Conservation (phyloP, 768 basidiomycete genomes). For the Gelatoporia subvermispora region DNA sequence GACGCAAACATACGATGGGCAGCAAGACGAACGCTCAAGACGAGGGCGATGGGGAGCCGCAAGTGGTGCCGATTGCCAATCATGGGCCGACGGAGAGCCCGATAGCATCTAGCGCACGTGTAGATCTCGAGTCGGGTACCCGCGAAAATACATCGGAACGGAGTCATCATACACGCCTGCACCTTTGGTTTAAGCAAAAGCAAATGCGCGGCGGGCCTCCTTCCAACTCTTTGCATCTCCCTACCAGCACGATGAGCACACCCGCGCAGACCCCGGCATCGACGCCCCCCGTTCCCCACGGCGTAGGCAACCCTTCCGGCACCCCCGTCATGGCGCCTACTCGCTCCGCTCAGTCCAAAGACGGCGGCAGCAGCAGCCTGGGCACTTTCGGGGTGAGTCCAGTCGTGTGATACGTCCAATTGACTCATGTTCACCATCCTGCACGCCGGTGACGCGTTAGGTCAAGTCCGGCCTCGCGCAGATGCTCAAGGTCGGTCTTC, state of each 20-base stretch:
- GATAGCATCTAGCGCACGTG: too few species aligned
- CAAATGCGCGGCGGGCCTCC: background rate
- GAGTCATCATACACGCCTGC: too few species aligned
- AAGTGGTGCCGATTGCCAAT: too few species aligned
- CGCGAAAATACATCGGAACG: too few species aligned
- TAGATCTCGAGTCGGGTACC: too few species aligned
- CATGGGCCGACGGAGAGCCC: too few species aligned
- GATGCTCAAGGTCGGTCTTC: constrained; percentile 77
- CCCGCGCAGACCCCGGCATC: constrained; percentile 20
- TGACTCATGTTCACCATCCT: too few species aligned
- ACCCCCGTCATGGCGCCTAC: constrained; percentile 46
- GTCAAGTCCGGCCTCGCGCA: constrained; percentile 94
- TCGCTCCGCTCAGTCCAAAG: constrained; percentile 40
- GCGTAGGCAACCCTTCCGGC: constrained; percentile 34
- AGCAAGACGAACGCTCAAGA: too few species aligned
- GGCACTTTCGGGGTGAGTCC: constrained; percentile 66
- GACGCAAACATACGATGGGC: too few species aligned
- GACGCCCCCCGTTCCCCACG: constrained; percentile 24
- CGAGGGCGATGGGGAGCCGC: too few species aligned
- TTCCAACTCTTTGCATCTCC: constrained; percentile 1
- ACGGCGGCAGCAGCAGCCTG: constrained; percentile 52
- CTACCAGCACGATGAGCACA: constrained; percentile 19
- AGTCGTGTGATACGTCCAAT: background rate
- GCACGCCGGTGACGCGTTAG: constrained; percentile 28
- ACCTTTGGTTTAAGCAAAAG: too few species aligned